Evolutionary conservation across 2,329 filamentous ascomycete species (phyloP).

Genomic region (Fusarium equiseti): DNA sequence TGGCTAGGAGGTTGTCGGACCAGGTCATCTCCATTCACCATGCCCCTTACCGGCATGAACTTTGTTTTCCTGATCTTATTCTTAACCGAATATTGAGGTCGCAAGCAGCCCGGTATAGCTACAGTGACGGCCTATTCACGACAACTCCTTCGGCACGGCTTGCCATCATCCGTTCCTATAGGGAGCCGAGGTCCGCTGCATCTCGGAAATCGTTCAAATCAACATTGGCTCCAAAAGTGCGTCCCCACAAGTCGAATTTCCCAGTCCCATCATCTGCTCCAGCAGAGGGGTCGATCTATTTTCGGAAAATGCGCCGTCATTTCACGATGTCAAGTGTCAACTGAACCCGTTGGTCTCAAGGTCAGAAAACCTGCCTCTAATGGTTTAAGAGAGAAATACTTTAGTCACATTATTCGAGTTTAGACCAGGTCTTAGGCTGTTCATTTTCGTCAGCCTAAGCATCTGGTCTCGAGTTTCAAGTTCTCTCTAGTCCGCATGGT

Average conservation of each 20-base stretch:
- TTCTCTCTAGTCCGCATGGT: not conserved
- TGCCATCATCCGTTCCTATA: not conserved
- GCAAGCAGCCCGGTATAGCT: not conserved
- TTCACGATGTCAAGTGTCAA: not conserved
- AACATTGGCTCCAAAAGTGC: not conserved
- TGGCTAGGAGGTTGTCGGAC: constrained; percentile 2
- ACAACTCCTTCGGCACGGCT: not conserved
- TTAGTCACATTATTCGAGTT: not conserved
- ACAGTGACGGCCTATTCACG: not conserved
- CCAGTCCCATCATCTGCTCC: constrained; percentile 10
- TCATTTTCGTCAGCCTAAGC: not conserved
- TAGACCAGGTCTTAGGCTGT: not conserved
- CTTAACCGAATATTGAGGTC: not conserved
- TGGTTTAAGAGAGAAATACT: not conserved
- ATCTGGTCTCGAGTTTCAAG: not conserved
- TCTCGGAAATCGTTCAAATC: constrained; percentile 12
- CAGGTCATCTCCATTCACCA: not conserved
- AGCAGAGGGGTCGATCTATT: constrained; percentile 29
- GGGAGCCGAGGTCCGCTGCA: constrained; percentile 24
- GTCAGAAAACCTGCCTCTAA: not conserved
- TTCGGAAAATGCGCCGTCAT: constrained; percentile 33
- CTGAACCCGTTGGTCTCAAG: not conserved
- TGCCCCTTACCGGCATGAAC: not conserved
- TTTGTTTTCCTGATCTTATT: not conserved
- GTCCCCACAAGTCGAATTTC: constrained; percentile 7